These are phyloP conservation scores for Aspergillus affinis DNA, from an alignment of 495 filamentous ascomycete species.

Conservation along the genomic window DNA sequence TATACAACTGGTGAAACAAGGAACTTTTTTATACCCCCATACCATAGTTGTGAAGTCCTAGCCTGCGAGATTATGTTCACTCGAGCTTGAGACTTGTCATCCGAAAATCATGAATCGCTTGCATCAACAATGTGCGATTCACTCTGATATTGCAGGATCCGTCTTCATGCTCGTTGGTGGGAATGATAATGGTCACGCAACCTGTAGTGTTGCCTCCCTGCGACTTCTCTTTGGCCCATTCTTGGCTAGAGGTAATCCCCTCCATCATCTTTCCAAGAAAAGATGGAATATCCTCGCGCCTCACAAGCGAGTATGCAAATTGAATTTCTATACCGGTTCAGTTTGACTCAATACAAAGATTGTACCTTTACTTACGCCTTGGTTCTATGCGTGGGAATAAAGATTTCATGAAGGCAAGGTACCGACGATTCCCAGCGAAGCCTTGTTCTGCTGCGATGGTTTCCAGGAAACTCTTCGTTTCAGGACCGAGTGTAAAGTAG, in stretches of 20 bases:
- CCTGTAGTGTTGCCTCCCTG: slow-evolving; percentile 5
- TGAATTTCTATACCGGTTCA: slow-evolving; percentile 4
- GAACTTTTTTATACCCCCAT: slow-evolving; percentile 2
- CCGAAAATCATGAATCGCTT: slow-evolving; percentile 4
- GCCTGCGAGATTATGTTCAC: slow-evolving; percentile 4
- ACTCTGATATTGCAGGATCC: slow-evolving; percentile 5
- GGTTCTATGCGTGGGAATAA: slow-evolving; percentile 4
- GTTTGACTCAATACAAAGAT: not conserved
- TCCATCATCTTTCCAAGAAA: slow-evolving; percentile 6
- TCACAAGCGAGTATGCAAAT: slow-evolving; percentile 1
- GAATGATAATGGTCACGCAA: slow-evolving; percentile 1
- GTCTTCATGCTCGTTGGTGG: slow-evolving; percentile 1
- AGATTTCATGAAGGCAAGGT: slow-evolving; percentile 4
- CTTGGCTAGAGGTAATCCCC: slow-evolving; percentile 5
- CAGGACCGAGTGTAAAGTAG: slow-evolving; percentile 4
- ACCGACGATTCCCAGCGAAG: slow-evolving; percentile 1
- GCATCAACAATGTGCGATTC: slow-evolving; percentile 2
- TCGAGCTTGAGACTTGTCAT: slow-evolving; percentile 6
- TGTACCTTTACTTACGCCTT: slow-evolving; percentile 4
- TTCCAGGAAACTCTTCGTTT: slow-evolving; percentile 6
- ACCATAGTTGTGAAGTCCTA: slow-evolving; percentile 5
- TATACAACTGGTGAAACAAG: slow-evolving; percentile 4
- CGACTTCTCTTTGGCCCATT: slow-evolving; percentile 1
- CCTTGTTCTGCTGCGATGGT: slow-evolving; percentile 6
- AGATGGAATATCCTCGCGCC: slow-evolving; percentile 5